These are phyloP conservation scores for Nevesoporus exiguus DNA, from an alignment of 768 basidiomycete genomes.

Conservation along the genomic window DNA sequence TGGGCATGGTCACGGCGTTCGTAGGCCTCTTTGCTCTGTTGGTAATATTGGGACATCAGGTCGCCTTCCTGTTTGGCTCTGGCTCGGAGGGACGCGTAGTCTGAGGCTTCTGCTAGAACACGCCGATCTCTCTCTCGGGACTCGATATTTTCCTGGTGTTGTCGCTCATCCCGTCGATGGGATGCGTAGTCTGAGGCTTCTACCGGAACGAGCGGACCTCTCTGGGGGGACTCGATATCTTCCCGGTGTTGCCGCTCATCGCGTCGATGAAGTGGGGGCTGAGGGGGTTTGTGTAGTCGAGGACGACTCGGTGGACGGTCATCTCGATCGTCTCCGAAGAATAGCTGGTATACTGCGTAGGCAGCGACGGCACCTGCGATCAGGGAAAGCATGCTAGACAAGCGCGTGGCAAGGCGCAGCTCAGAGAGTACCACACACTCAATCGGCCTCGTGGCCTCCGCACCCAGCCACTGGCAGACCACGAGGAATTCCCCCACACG, in stretches of 20 bases:
- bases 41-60: conserved; percentile 61
- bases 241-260: conserved; percentile 9
- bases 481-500: neutral
- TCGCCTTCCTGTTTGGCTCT: conserved; percentile 78
- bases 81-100: conserved; percentile 61
- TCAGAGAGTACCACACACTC: neutral
- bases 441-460: neutral
- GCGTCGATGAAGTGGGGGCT: neutral
- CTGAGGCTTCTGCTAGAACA: conserved; percentile 18
- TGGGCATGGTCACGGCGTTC: conserved; percentile 61
- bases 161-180: conserved; percentile 11
- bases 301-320: neutral
- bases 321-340: conserved; percentile 8
- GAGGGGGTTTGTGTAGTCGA: neutral
- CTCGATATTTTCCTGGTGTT: neutral
- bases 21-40: conserved; percentile 73
- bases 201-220: neutral
- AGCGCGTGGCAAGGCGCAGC: neutral
- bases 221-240: neutral
- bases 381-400: conserved; percentile 13
- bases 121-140: neutral
- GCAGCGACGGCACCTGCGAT: conserved; percentile 9
- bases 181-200: conserved; percentile 18
- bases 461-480: neutral
- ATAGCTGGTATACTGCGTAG: conserved; percentile 8